Evolutionary conservation across 306 rosid species (phyloP), one percentile per base, ranked within the genome.

Genomic region (Lathyrus aphaca): DNA sequence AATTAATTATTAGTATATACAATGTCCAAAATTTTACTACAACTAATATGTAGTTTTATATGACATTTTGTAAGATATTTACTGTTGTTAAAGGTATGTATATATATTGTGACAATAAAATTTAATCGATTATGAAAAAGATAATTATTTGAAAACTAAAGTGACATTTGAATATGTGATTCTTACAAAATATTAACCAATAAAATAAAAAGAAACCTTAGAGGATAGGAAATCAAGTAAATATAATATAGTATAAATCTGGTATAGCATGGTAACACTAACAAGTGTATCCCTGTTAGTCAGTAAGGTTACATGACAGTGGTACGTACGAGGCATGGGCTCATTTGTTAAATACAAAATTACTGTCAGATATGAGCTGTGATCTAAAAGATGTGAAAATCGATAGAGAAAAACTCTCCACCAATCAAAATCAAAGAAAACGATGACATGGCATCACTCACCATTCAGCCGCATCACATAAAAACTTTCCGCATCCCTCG

Each of bases 311-410:
- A 19, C 14, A 8, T 39, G 10, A 9, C 44, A 53, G 32, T 19
- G 15, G 32, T 53, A 42, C 39, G 39, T 42, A 53, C 32, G 59
- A 53, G 59, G 59, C 35, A 53, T 21, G 59, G 59, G 59, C 32
- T 10, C 0, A 21, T 53, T 53, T 21, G 59, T 10, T 53, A 15
- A 15, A 15, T n/a, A 10, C 5, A 15, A 11, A 0, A 21, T 53
- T 11, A 10, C 7, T 11, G 30, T 21, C 59, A 53, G 32, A 49
- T 0, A 17, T 17, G 66, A 16, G 68, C 35, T 40, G 51, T 40
- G 50, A 39, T 61, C 68, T 62, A 40, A 62, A 12, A 39, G 17
- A 56, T 27, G 39, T 56, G 63, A 56, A 56, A 27, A 56, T 56
- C 39, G 17, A 27, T 5, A 62, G 12, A 19, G 3, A 62, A 23